Evolutionary conservation across 352 stramenopile genomes (phyloP), one percentile per base, ranked within the genome.

Genomic region (Phytophthora agathidicida): DNA sequence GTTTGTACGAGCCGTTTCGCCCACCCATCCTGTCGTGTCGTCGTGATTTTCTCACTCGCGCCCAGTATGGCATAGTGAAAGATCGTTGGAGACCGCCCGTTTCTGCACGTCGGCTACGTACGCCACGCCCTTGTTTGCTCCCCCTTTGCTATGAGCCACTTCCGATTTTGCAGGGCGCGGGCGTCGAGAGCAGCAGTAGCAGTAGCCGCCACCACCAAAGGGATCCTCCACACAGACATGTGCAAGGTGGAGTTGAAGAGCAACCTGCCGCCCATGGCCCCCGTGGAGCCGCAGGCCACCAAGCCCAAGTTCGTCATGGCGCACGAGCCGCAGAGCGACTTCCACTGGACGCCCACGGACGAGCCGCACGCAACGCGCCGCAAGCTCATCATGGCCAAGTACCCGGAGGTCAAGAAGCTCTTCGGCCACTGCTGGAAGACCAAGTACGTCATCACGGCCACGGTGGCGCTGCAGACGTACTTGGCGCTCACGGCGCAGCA

Each of bases 341-440:
- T 97, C 72, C 78, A 89, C 63, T 96, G 86, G 86, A 80, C 85
- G 5, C 69, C 80, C 17, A 83, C 77, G 26, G 88, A 96, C 46
- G 89, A 97, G 67, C 89, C 91, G 16, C 91, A 97, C 67, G 80
- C 88, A 43, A 91, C 83, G 44, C 85, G 88, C 28, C 84, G 86
- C 48, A 91, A 87, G 53, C 75, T 84, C 44, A 94, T 94, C 57
- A 71, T 92, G 55, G 80, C 84, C 58, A 93, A 96, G 61, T 85
- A 98, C 66, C 93, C 91, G 39, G 64, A 95, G 62, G 88, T 97
- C 20, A 96, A 96, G 60, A 82, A 94, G 64, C 80, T 97, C 28
- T 96, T 96, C 55, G 90, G 91, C 44, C 80, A 81, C 61, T 88
- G 77, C 49, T 83, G 75, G 62, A 82, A 81, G 61, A 96, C 85